Conservation (phyloP, 1,284 basidiomycete species). For the Erythrobasidium hasegawianum region DNA sequence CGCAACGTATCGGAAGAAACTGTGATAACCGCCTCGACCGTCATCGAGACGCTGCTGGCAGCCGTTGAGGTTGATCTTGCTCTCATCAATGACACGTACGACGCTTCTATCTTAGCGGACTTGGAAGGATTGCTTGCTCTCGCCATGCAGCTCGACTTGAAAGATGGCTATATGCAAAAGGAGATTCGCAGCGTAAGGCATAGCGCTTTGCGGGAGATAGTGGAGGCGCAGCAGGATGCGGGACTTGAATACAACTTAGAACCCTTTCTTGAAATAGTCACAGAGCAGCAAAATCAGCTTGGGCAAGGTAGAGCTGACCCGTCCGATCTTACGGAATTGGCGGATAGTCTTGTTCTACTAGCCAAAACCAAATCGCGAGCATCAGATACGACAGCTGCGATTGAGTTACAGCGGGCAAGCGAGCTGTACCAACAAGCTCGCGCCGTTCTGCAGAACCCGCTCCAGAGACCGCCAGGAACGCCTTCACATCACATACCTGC, state of each 20-base stretch:
- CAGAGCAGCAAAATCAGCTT: background rate
- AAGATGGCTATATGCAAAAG: constrained; percentile 12
- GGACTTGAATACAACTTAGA: background rate
- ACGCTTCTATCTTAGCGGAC: background rate
- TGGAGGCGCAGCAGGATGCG: background rate
- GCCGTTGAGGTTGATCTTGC: constrained; percentile 9
- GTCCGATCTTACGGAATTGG: constrained; percentile 8
- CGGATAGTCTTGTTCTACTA: constrained; percentile 11
- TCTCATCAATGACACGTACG: background rate
- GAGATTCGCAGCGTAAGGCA: constrained; percentile 11
- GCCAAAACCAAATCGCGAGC: background rate
- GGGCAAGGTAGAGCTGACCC: constrained; percentile 8
- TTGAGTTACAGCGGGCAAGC: background rate
- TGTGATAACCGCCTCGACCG: constrained; percentile 10
- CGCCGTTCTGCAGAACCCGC: constrained; percentile 6
- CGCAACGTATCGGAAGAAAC: constrained; percentile 13
- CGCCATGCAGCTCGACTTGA: background rate
- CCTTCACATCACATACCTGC: constrained; percentile 21
- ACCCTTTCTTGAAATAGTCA: background rate
- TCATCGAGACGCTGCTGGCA: constrained; percentile 21
- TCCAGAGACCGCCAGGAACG: constrained; percentile 12
- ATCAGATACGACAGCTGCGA: background rate
- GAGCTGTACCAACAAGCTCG: constrained; percentile 5
- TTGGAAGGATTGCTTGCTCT: background rate
- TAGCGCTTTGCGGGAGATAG: background rate